Base-by-base conservation (phyloP, 23 red algal genomes). In the Gracilaria gracilis region DNA sequence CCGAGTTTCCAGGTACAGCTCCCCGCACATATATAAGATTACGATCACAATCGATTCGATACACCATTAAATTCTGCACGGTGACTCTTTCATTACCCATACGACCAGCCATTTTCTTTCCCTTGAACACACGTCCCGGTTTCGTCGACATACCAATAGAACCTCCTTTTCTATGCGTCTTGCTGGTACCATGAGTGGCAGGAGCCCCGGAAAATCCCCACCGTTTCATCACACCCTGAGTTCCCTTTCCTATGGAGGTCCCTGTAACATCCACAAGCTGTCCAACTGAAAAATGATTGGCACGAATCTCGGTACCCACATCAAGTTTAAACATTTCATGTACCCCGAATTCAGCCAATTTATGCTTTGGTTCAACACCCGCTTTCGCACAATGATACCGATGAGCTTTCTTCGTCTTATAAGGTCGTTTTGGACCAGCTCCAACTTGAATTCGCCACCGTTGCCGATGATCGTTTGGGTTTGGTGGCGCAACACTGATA, bases 181-280 rank as follows among this genome's bases (percentile, higher is more conserved):
- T 95, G 66, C 91, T 93, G 9, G 81, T 83, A 40, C 97, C 97
- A 64, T 99, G 97, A 24, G 84, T 79, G 9, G 94, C 94, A 55
- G 82, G 77, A 29, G 70, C 86, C 31, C 97, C 97, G 9, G 57
- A 54, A 87, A 99, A 99, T 0, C 97, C 97, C 93, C 94, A 95
- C 15, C 97, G 91, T 66, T 95, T 99, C 92, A 99, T 95, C 23
- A 90, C 81, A 36, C 97, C 97, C 87, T 99, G 97, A 37, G 94
- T 95, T 21, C 97, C 97, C 81, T 99, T 99, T 51, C 97, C 97
- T 21, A 93, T 96, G n/a, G 88, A 93, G 27, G 88, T 95, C 31
- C 97, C 97, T 3, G 53, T 87, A 35, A 99, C 94, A 72, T 99
- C 97, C 19, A 99, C 82, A 25, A 91, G 88, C 79, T 99, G 97